Evolutionary conservation across 148 eudicot species (phyloP), one percentile per base, ranked within the genome.

Genomic region (Chenopodium album): DNA sequence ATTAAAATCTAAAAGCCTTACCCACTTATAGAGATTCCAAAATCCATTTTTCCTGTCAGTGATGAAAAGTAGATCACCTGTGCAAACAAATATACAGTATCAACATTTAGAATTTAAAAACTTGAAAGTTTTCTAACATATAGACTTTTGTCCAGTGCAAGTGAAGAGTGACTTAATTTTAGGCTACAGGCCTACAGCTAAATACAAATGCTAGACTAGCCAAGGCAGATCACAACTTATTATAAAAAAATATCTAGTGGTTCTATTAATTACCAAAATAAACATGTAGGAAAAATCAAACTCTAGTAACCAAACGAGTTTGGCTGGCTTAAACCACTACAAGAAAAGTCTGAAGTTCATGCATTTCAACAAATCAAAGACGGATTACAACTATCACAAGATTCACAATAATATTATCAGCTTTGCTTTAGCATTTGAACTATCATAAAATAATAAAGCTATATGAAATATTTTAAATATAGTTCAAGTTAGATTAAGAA

Each of bases 21-120:
- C 98, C 98, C 98, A 95, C 89, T 87, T 95, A 85, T 95, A 88
- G 77, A 95, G 91, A 85, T 92, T 95, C 98, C 98, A 95, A 82
- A 92, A 95, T 70, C 98, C 98, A 76, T 83, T 92, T 59, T 88
- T 87, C 85, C 98, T 90, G 85, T 95, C 98, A 52, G 94, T 90
- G 84, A 95, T 78, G 86, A 95, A 95, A 83, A 90, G 91, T 71
- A 95, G 87, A 78, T 91, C 98, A 73, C 98, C 98, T 95, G 97
- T 82, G 86, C 75, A 71, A 56, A 34, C 65, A 7, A 71, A 59
- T 70, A 72, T n/a, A 79, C n/a, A 28, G 13, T 50, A 66, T 80
- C 54, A 83, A 47, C 66, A 68, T 12, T 12, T 10, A 19, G 54
- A 80, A 63, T 22, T 8, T 54, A 73, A 37, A 41, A 4, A 3